A percentile compares a stretch with the other conserved stretches of the same genome.
Conservation (phyloP, 2,329 filamentous ascomycete genomes). For the Celoporthe dispersa region DNA sequence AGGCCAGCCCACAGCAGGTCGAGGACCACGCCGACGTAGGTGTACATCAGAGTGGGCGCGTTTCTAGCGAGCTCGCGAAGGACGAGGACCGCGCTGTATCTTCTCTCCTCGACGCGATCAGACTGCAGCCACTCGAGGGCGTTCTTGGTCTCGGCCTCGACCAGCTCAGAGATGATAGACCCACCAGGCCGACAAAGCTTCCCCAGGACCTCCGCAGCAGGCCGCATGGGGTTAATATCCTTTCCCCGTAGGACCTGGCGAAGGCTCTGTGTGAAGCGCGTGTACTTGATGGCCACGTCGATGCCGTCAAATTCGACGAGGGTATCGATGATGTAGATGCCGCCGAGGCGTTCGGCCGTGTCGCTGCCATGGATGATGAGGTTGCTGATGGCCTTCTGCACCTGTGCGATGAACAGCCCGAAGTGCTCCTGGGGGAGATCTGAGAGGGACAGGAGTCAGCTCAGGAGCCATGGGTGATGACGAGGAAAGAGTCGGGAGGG, state of each 20-base stretch:
- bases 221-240: conserved; percentile 87
- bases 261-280: conserved; percentile 89
- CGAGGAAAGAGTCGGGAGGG: not conserved
- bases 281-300: conserved; percentile 90
- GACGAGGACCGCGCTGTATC: conserved; percentile 91
- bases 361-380: conserved; percentile 86
- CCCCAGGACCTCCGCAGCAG: conserved; percentile 85
- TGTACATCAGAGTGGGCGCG: conserved; percentile 93
- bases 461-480: conserved; percentile 3
- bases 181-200: conserved; percentile 91
- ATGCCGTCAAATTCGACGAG: conserved; percentile 97
- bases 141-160: conserved; percentile 95
- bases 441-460: conserved; percentile 36
- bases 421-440: conserved; percentile 86
- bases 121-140: conserved; percentile 96
- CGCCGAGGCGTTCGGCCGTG: conserved; percentile 85
- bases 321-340: conserved; percentile 87
- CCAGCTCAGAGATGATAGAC: conserved; percentile 90
- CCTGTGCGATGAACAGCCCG: conserved; percentile 57
- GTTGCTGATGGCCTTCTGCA: conserved; percentile 61
- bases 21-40: conserved; percentile 92
- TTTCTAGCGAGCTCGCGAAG: conserved; percentile 89
- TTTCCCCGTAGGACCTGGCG: conserved; percentile 87
- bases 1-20: conserved; percentile 96
- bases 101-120: conserved; percentile 88